A percentile compares a stretch with the other conserved stretches of the same genome.
These are phyloP conservation scores for Inonotus hispidus DNA, from an alignment of 1,284 basidiomycete genomes.

Conservation along the genomic window DNA sequence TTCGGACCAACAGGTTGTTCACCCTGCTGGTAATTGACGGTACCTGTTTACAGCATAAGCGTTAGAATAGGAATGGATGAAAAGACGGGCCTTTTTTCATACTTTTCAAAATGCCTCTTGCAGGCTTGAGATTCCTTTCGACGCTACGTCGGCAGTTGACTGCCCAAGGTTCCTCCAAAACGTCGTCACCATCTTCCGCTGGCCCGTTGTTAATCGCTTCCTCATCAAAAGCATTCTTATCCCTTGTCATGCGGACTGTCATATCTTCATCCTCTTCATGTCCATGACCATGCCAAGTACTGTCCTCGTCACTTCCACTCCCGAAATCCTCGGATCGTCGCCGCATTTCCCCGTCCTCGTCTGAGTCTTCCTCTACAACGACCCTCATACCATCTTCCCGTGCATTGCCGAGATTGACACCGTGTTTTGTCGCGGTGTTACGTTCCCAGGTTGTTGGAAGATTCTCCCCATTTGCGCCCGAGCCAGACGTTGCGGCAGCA, in stretches of 20 bases:
- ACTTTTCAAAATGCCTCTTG: conserved; percentile 90
- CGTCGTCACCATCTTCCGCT: conserved; percentile 50
- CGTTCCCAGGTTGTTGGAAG: conserved; percentile 74
- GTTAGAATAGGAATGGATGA: conserved; percentile 20
- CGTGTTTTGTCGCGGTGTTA: conserved; percentile 60
- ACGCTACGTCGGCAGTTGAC: conserved; percentile 61
- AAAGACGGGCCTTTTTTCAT: conserved; percentile 33
- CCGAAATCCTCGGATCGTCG: conserved; percentile 33
- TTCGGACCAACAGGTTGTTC: conserved; percentile 40
- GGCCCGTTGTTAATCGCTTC: conserved; percentile 29
- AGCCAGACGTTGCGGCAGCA: conserved; percentile 26
- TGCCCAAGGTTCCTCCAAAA: conserved; percentile 67
- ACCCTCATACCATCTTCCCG: conserved; percentile 63
- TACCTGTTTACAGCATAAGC: conserved; percentile 40
- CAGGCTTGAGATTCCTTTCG: conserved; percentile 60
- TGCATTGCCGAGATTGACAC: conserved; percentile 11
- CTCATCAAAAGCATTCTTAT: conserved; percentile 26
- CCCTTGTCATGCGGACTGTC: conserved; percentile 58
- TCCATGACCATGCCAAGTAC: conserved; percentile 30
- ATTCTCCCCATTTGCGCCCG: conserved; percentile 31
- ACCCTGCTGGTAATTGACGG: conserved; percentile 58
- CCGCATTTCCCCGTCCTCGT: conserved; percentile 34
- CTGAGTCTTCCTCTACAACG: conserved; percentile 60
- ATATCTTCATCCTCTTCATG: conserved; percentile 71
- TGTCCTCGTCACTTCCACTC: conserved; percentile 66